These are phyloP conservation scores for Carex myosuroides DNA, from an alignment of 176 grass and related monocot genomes.

Conservation along the genomic window DNA sequence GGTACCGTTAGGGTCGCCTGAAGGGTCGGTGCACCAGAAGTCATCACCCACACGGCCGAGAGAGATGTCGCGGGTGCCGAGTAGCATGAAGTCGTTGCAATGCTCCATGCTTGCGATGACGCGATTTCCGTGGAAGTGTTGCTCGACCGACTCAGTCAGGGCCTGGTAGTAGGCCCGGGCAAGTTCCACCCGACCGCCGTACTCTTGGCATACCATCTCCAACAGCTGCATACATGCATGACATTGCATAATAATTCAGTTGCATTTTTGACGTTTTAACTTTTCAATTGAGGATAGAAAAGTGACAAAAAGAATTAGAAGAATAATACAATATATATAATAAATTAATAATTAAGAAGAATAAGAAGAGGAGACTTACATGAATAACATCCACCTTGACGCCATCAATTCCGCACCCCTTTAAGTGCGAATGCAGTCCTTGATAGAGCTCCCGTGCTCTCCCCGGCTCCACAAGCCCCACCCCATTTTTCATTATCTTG, in stretches of 20 bases:
- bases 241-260: not conserved
- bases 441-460: slow-evolving; percentile 56
- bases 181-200: slow-evolving; percentile 58
- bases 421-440: slow-evolving; percentile 62
- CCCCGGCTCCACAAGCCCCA: slow-evolving; percentile 55
- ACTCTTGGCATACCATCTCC: slow-evolving; percentile 89
- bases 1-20: slow-evolving; percentile 53
- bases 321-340: too few relatives aligned
- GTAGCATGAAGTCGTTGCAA: slow-evolving; percentile 99
- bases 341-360: not conserved
- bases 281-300: not conserved
- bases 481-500: slow-evolving; percentile 72
- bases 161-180: slow-evolving; percentile 60
- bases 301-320: not conserved
- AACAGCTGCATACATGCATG: slow-evolving; percentile 32
- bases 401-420: slow-evolving; percentile 70
- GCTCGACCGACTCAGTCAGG: slow-evolving; percentile 47
- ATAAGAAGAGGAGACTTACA: slow-evolving; percentile 32
- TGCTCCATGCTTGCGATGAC: slow-evolving; percentile 97
- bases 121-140: slow-evolving; percentile 70
- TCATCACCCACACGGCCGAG: slow-evolving; percentile 95
- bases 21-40: slow-evolving; percentile 97
- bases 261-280: not conserved
- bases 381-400: slow-evolving; percentile 98
- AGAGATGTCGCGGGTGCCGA: slow-evolving; percentile 68